Percentiles rank a stretch among this genome's conserved stretches.
Conservation (phyloP, 495 filamentous ascomycete species). For the Chaetomidium leptoderma region DNA sequence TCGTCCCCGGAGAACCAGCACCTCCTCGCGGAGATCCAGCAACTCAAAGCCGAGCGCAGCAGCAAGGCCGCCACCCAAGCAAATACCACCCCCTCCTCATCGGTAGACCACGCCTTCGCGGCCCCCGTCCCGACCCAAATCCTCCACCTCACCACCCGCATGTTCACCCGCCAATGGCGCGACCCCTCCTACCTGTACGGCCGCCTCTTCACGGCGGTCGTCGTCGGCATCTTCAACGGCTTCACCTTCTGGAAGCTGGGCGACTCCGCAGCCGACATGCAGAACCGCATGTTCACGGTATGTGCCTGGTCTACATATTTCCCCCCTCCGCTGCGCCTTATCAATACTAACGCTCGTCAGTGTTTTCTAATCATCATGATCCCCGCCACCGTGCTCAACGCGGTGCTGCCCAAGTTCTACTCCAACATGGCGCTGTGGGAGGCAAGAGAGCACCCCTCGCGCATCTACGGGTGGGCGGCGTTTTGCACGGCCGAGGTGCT, state of each 20-base stretch:
- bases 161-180: conserved; percentile 78
- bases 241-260: conserved; percentile 82
- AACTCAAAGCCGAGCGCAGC: conserved; percentile 46
- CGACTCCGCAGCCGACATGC: conserved; percentile 62
- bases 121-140: conserved; percentile 42
- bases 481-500: neutral
- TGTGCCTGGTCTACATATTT: too few relatives aligned
- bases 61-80: conserved; percentile 24
- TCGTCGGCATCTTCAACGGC: conserved; percentile 68
- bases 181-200: conserved; percentile 72
- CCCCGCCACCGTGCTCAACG: conserved; percentile 13
- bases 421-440: neutral
- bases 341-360: too few relatives aligned
- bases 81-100: neutral
- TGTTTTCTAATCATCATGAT: neutral
- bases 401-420: conserved; percentile 35
- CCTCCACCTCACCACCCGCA: conserved; percentile 49
- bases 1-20: neutral
- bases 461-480: neutral
- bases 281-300: conserved; percentile 82
- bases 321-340: too few relatives aligned
- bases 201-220: conserved; percentile 50
- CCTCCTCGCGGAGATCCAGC: conserved; percentile 65
- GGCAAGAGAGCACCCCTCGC: neutral
- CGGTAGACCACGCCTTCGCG: conserved; percentile 35